Conservation (phyloP, 345 rosid genomes). For the Citrus hindsii region DNA sequence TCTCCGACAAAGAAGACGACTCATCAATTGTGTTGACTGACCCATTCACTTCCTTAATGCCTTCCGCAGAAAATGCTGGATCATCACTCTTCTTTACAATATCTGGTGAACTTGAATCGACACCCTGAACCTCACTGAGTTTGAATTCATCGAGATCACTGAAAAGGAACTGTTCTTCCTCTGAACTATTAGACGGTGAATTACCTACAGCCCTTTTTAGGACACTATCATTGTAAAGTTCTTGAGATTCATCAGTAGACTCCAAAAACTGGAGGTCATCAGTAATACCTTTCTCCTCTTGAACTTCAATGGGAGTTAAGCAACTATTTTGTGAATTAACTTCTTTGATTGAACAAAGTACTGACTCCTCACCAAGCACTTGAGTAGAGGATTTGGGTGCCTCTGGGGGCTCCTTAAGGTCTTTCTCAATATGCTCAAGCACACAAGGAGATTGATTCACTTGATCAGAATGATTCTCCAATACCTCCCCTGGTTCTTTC, state of each 20-base stretch:
- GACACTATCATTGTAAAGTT: conserved; percentile 20
- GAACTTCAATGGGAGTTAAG: conserved; percentile 24
- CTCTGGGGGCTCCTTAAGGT: conserved; percentile 13
- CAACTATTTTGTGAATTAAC: conserved; percentile 20
- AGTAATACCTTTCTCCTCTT: conserved; percentile 17
- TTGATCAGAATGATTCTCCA: conserved; percentile 17
- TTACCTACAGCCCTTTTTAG: conserved; percentile 22
- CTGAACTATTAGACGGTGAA: conserved; percentile 40
- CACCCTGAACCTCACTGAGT: conserved; percentile 17
- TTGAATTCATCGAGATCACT: conserved; percentile 54
- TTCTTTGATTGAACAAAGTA: conserved; percentile 26
- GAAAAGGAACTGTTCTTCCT: conserved; percentile 74
- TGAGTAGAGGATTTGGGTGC: conserved; percentile 20
- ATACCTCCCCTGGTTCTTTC: not conserved
- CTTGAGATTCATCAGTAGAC: conserved; percentile 22
- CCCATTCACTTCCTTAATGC: conserved; percentile 11
- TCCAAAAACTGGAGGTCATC: conserved; percentile 15
- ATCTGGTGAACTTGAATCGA: conserved; percentile 26
- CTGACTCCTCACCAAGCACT: conserved; percentile 23
- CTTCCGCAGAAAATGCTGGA: conserved; percentile 18
- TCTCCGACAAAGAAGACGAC: conserved; percentile 21
- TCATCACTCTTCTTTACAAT: conserved; percentile 20
- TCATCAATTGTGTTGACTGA: conserved; percentile 18
- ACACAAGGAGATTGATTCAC: conserved; percentile 10
- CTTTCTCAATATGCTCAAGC: conserved; percentile 11